Evolutionary conservation across 345 rosid species (phyloP).

Genomic region (Odontarrhena argentea): DNA sequence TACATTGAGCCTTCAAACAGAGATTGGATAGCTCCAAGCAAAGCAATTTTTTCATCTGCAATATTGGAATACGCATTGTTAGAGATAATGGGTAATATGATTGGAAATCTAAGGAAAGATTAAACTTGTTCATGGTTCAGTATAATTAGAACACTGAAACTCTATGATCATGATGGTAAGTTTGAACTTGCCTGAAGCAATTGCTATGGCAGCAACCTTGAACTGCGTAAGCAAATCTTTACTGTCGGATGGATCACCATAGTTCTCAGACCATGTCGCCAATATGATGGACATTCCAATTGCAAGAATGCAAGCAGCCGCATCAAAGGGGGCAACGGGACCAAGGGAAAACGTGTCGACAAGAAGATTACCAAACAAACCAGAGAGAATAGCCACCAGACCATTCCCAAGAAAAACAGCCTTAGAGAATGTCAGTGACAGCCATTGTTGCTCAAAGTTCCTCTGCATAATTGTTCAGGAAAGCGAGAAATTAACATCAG

Average conservation of each 20-base stretch:
- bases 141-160: conserved; percentile 4
- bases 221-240: conserved; percentile 83
- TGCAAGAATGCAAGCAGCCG: conserved; percentile 83
- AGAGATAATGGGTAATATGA: neutral
- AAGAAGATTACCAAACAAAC: conserved; percentile 76
- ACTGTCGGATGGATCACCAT: conserved; percentile 79
- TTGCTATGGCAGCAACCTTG: conserved; percentile 80
- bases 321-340: conserved; percentile 93
- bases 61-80: neutral
- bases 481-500: neutral
- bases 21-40: conserved; percentile 92
- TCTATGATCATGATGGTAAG: conserved; percentile 1
- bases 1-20: conserved; percentile 95
- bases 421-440: conserved; percentile 83
- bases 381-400: conserved; percentile 77
- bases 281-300: conserved; percentile 80
- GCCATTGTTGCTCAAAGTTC: conserved; percentile 83
- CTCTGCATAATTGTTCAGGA: conserved; percentile 49
- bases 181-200: conserved; percentile 71
- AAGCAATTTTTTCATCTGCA: conserved; percentile 87
- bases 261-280: conserved; percentile 80
- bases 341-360: conserved; percentile 74
- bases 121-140: neutral
- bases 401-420: conserved; percentile 93
- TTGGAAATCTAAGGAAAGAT: neutral